phyloP scores from a whole-genome alignment of 495 filamentous ascomycete species.

The Penicillium roqueforti region DNA sequence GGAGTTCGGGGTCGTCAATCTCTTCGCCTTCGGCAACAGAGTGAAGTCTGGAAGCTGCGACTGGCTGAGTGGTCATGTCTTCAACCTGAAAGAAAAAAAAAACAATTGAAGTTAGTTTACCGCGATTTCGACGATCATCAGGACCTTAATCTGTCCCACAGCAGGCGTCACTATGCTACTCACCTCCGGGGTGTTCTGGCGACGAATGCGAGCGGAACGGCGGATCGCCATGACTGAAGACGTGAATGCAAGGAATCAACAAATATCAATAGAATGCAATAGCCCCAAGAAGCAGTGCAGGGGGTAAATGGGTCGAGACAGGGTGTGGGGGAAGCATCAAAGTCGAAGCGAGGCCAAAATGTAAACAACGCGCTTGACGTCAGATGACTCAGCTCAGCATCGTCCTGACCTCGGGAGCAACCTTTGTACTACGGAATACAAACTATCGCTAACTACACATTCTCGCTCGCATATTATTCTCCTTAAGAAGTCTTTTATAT shows the following conservation, averaged over 20 bases:
- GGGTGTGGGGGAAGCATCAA: constrained; percentile 5
- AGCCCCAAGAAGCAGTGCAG: background rate
- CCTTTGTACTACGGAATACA: too few species aligned
- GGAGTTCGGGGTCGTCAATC: constrained; percentile 12
- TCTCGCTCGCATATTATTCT: too few species aligned
- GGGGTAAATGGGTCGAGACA: background rate
- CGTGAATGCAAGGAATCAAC: background rate
- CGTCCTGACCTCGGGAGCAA: too few species aligned
- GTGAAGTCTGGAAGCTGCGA: constrained; percentile 19
- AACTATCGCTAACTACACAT: too few species aligned
- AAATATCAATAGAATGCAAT: background rate
- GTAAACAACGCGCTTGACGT: constrained; percentile 35
- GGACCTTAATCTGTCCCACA: constrained; percentile 7
- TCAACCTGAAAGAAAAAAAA: constrained; percentile 7
- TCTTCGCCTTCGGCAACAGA: constrained; percentile 43
- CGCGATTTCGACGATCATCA: background rate
- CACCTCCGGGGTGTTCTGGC: constrained; percentile 28
- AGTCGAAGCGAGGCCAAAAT: constrained; percentile 15
- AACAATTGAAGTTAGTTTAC: constrained; percentile 5
- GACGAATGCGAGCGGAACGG: constrained; percentile 40
- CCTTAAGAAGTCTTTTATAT: too few species aligned
- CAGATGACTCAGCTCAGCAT: too few species aligned
- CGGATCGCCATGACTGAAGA: constrained; percentile 35
- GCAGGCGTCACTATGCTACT: constrained; percentile 20
- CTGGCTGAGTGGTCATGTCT: constrained; percentile 14